Conservation (phyloP, 495 filamentous ascomycete genomes). For the Xylaria longipes region DNA sequence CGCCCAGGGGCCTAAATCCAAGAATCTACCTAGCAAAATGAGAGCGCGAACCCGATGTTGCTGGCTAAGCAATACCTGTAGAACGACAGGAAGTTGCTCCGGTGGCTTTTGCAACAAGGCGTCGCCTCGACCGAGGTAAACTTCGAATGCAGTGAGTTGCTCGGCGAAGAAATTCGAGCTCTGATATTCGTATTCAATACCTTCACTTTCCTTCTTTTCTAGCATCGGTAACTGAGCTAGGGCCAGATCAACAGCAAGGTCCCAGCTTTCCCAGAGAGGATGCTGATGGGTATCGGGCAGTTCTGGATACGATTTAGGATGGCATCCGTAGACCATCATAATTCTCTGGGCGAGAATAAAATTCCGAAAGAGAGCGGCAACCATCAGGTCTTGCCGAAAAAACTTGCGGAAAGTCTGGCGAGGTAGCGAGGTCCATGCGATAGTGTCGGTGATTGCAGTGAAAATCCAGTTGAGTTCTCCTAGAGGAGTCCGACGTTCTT, state of each 20-base stretch:
- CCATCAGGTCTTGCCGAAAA: conserved; percentile 98
- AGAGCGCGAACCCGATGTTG: conserved; percentile 92
- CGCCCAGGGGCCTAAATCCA: conserved; percentile 96
- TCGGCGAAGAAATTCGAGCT: conserved; percentile 97
- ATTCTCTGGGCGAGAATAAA: conserved; percentile 94
- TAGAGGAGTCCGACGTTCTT: conserved; percentile 92
- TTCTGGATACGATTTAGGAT: conserved; percentile 85
- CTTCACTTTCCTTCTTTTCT: conserved; percentile 71
- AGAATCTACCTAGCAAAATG: conserved; percentile 89
- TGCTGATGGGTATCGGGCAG: conserved; percentile 92
- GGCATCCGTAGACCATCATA: conserved; percentile 94
- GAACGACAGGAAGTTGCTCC: conserved; percentile 92
- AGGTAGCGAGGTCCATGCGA: conserved; percentile 94
- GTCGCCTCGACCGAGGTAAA: conserved; percentile 86
- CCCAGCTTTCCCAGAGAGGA: conserved; percentile 96
- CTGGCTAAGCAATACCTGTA: conserved; percentile 95
- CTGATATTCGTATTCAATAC: conserved; percentile 85
- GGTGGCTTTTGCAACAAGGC: conserved; percentile 84
- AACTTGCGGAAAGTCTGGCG: conserved; percentile 92
- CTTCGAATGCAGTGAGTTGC: conserved; percentile 95
- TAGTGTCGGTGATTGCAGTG: conserved; percentile 98
- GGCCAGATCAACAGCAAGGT: conserved; percentile 95
- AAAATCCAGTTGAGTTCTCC: conserved; percentile 99
- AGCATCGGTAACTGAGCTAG: conserved; percentile 88
- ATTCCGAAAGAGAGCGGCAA: conserved; percentile 94